Evolutionary conservation across 805 yeast species (phyloP).

Genomic region (Pichia nanzhaoensis): DNA sequence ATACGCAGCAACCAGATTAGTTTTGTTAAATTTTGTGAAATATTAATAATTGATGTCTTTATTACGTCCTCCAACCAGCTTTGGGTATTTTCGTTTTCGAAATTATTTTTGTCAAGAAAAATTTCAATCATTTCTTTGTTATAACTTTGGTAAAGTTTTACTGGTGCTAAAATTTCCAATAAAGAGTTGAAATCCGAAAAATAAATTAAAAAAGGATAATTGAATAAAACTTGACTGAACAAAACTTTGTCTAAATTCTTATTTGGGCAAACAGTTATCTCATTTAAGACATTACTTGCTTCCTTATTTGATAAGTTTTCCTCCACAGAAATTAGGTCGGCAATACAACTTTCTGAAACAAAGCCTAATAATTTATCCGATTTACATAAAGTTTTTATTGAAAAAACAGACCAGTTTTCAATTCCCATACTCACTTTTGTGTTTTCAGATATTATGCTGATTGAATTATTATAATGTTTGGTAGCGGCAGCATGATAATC

Average conservation of each 20-base stretch:
- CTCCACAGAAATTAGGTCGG: slow-evolving; percentile 2
- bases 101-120: background rate
- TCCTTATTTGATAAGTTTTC: background rate
- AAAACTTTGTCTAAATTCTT: slow-evolving; percentile 8
- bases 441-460: slow-evolving; percentile 16
- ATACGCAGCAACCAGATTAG: slow-evolving; percentile 31
- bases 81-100: background rate
- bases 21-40: slow-evolving; percentile 34
- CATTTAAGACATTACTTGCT: background rate
- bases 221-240: slow-evolving; percentile 30
- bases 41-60: slow-evolving; percentile 32
- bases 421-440: background rate
- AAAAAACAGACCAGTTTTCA: slow-evolving; percentile 34
- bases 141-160: slow-evolving; percentile 28
- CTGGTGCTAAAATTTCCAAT: slow-evolving; percentile 36
- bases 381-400: slow-evolving; percentile 34
- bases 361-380: slow-evolving; percentile 31
- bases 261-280: background rate
- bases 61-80: slow-evolving; percentile 35
- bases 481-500: slow-evolving; percentile 19
- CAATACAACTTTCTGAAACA: slow-evolving; percentile 13
- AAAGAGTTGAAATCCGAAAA: slow-evolving; percentile 29
- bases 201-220: slow-evolving; percentile 34
- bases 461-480: slow-evolving; percentile 23
- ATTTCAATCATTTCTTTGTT: slow-evolving; percentile 18